Base-by-base conservation (phyloP, 1,139 yeast species). In the Candida sanyaensis region DNA sequence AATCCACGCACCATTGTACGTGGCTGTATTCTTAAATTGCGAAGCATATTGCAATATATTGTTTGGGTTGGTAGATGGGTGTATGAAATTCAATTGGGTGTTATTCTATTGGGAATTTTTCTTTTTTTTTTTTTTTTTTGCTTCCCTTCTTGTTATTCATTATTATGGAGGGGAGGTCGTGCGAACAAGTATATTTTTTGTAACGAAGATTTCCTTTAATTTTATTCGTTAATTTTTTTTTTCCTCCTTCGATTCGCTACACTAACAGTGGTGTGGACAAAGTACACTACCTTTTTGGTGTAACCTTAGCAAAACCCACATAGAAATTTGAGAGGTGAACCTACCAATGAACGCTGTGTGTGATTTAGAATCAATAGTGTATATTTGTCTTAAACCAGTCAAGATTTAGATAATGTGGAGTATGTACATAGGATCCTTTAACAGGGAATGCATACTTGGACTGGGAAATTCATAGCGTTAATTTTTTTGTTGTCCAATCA, bases 1-100 rank as follows among this genome's bases (percentile, higher is more conserved):
- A 74, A 69, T 36, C 68, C 57, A 60, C 77, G 72, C 53, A 50
- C 50, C 59, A 44, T 37, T 32, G 29, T 36, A 27, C 44, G 48
- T 40, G 48, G 56, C 37, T 49, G 57, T 50, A 45, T 49, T 52
- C 51, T 55, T 40, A 57, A 49, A 48, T 50, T 57, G 55, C 65
- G 62, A 61, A 63, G 64, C 67, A 63, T 63, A 24, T 10, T 27
- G 8, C 33, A 33, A 29, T 5, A 6, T 30, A 30, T 26, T 34
- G 36, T 30, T 28, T 36, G n/a, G 24, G 41, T 37, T 41, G 30
- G 32, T 30, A 8, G 34, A 31, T 13, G 36, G 41, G 23, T 26
- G 24, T 13, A 21, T 9, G 10, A 12, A 26, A 17, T 26, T 26
- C 30, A 26, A 37, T 37, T 24, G 40, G 21, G 21, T n/a, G n/a